Evolutionary conservation across 2,329 filamentous ascomycete genomes (phyloP).

Genomic region (Colletotrichum gigasporum): DNA sequence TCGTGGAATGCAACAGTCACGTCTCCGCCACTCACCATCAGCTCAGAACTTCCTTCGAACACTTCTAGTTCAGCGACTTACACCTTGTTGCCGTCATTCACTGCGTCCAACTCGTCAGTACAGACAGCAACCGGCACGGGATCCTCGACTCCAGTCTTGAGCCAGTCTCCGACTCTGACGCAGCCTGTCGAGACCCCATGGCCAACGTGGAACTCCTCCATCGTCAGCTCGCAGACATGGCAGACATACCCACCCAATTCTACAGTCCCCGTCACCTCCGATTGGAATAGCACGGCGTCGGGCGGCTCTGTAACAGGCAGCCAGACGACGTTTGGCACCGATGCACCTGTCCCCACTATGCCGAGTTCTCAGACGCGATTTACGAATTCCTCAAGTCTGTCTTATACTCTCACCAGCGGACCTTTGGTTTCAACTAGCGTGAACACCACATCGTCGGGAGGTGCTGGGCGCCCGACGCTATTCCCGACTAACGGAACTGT

Average conservation of each 20-base stretch:
- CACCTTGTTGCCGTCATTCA: slow-evolving; percentile 1
- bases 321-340: neutral
- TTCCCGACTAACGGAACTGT: neutral
- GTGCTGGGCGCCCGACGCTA: neutral
- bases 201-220: slow-evolving; percentile 15
- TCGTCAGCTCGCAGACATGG: neutral
- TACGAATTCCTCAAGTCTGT: neutral
- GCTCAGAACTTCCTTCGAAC: neutral
- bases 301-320: neutral
- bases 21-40: neutral
- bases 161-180: neutral
- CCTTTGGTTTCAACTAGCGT: neutral
- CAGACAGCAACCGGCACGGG: neutral
- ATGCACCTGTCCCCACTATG: neutral
- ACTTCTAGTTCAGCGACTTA: neutral
- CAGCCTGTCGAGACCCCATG: slow-evolving; percentile 14
- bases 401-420: neutral
- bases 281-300: neutral
- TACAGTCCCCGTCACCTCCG: neutral
- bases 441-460: neutral
- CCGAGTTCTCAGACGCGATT: neutral
- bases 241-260: neutral
- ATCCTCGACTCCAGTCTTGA: neutral
- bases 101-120: neutral
- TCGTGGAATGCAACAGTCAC: neutral